Evolutionary conservation across 2,329 filamentous ascomycete genomes (phyloP).

Genomic region (Talaromyces sp.): DNA sequence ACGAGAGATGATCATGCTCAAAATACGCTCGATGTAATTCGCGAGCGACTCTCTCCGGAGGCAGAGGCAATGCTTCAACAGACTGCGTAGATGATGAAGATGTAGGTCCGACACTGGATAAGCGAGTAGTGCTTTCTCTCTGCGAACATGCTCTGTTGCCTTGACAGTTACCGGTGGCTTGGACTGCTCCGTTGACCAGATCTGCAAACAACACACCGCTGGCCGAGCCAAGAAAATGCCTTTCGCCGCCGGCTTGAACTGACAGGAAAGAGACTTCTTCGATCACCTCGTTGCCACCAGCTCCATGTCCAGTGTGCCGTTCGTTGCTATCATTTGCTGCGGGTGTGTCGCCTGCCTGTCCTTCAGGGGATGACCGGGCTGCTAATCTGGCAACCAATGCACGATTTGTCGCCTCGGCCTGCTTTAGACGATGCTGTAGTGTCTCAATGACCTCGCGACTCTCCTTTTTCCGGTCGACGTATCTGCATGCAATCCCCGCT

Average conservation of each 20-base stretch:
- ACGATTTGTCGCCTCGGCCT: background rate
- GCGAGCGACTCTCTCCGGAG: constrained; percentile 31
- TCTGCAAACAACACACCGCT: constrained; percentile 33
- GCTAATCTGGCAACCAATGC: background rate
- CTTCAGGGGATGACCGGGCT: background rate
- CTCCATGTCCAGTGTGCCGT: background rate
- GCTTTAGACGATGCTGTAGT: constrained; percentile 25
- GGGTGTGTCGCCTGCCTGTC: background rate
- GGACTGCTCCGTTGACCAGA: constrained; percentile 28
- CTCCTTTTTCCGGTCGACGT: constrained; percentile 19
- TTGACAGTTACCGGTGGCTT: constrained; percentile 10
- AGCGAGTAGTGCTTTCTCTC: background rate
- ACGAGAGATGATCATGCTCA: constrained; percentile 41
- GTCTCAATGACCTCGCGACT: constrained; percentile 30
- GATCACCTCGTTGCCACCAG: constrained; percentile 13
- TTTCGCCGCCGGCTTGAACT: constrained; percentile 39
- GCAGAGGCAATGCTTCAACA: constrained; percentile 20
- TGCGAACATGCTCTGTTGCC: background rate
- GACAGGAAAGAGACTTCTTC: constrained; percentile 32
- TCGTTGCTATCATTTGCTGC: background rate
- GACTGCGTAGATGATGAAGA: constrained; percentile 10
- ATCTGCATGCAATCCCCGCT: constrained; percentile 30
- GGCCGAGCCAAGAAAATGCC: constrained; percentile 40
- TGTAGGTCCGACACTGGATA: background rate
- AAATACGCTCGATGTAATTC: constrained; percentile 40